phyloP scores from a whole-genome alignment of 1,284 basidiomycete genomes.

The Trametes sp. region DNA sequence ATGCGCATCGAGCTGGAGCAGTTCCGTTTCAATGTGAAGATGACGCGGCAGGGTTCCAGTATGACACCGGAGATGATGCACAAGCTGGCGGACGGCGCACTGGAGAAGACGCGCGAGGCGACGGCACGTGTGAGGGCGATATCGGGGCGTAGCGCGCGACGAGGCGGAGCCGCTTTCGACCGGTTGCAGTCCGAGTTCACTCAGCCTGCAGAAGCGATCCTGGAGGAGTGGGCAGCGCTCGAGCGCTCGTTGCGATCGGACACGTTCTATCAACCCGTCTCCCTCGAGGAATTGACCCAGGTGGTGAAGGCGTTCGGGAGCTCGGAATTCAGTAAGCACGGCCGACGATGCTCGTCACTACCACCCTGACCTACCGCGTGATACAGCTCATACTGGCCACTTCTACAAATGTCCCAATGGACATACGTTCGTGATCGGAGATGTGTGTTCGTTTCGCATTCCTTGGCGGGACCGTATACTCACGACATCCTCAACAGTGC shows the following conservation, averaged over 20 bases:
- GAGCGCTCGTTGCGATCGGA: slow-evolving; percentile 41
- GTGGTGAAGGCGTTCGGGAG: slow-evolving; percentile 48
- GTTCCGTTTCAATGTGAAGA: slow-evolving; percentile 50
- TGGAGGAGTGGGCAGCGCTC: slow-evolving; percentile 47
- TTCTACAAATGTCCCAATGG: slow-evolving; percentile 42
- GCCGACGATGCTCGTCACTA: slow-evolving; percentile 1
- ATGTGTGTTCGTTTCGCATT: no score
- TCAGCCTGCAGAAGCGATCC: slow-evolving; percentile 41
- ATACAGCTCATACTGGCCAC: slow-evolving; percentile 54
- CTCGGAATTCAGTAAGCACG: slow-evolving; percentile 51
- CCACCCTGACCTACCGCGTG: background rate
- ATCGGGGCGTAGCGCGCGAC: background rate
- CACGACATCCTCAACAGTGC: slow-evolving; percentile 46
- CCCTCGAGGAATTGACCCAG: slow-evolving; percentile 54
- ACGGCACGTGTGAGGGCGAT: background rate
- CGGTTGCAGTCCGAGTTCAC: slow-evolving; percentile 50
- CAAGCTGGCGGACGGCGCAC: slow-evolving; percentile 14
- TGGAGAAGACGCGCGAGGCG: slow-evolving; percentile 7
- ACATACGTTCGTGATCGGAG: slow-evolving; percentile 37
- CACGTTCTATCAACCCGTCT: slow-evolving; percentile 52
- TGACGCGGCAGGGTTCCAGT: slow-evolving; percentile 46
- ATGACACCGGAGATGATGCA: slow-evolving; percentile 13
- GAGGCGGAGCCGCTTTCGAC: slow-evolving; percentile 17
- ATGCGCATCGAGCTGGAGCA: slow-evolving; percentile 47
- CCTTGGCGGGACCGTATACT: background rate